phyloP scores from a whole-genome alignment of 805 yeast species.

The Monosporozyma aquatica region DNA sequence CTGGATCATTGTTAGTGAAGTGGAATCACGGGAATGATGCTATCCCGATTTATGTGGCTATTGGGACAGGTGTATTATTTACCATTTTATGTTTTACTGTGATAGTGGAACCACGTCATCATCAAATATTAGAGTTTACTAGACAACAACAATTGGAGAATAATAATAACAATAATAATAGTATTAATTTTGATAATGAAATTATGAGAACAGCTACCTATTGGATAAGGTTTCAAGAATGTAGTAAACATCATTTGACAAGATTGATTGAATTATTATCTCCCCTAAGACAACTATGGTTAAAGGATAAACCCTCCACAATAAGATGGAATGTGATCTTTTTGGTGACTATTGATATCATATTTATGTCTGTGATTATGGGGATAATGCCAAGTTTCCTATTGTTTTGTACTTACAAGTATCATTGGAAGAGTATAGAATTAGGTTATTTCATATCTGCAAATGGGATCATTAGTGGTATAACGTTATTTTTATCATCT shows the following conservation, averaged over 20 bases:
- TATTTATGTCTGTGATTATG: conserved; percentile 33
- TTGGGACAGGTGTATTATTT: conserved; percentile 26
- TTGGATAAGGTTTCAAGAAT: neutral
- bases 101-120: conserved; percentile 58
- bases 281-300: conserved; percentile 49
- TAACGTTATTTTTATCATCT: conserved; percentile 40
- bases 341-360: conserved; percentile 40
- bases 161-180: too few species aligned
- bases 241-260: conserved; percentile 10
- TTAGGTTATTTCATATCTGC: conserved; percentile 50
- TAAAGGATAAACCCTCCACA: conserved; percentile 29
- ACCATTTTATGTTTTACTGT: conserved; percentile 32
- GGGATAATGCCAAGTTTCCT: conserved; percentile 37
- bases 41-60: conserved; percentile 27
- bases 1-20: conserved; percentile 38
- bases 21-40: conserved; percentile 22
- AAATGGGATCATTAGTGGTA: conserved; percentile 41
- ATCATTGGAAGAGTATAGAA: conserved; percentile 44
- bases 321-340: conserved; percentile 42
- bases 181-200: neutral
- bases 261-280: conserved; percentile 25
- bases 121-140: conserved; percentile 14
- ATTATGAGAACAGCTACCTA: neutral
- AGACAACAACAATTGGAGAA: conserved; percentile 2
- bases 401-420: conserved; percentile 45